Base-by-base conservation (phyloP, 2,329 filamentous ascomycete genomes). In the Colletotrichum nymphaeae region DNA sequence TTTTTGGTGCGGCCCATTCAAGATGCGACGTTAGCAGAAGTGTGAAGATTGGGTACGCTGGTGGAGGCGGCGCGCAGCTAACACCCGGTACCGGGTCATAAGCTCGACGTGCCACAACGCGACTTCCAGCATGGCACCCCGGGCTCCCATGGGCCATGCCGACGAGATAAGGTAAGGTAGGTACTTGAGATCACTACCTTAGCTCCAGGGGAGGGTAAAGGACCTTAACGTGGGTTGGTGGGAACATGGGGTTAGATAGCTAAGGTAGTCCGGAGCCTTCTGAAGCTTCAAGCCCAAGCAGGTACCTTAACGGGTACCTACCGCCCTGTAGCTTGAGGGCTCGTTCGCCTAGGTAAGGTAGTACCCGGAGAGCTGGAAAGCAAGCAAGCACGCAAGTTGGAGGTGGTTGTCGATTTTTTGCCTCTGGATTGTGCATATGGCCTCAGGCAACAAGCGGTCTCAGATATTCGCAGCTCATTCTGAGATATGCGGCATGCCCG, bases 361-460 rank as follows among this genome's bases (percentile, higher is more conserved):
- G 35, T 6, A 42, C 35, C 35, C 35, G 16, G 16, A 16, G 42
- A 16, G 19, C 16, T 46, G 42, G 42, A 11, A 49, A 49, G 19
- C 19, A 49, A 49, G 42, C 42, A 49, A 26, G 26, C 26, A 26
- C 42, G 42, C 42, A 49, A 49, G 42, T 19, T 49, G 7, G 16
- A 49, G 19, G 42, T 49, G 19, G n/a, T 49, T 49, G 19, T 49
- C 42, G 19, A 49, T 19, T 16, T 53, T 53, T 53, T 32, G 37
- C 24, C 53, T 60, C 56, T 42, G 42, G 55, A 22, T 24, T 24
- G 14, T 12, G 53, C 5, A 11, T 32, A 3, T 32, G 63, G 73
- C 74, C 74, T 76, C 69, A 76, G 74, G 74, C 74, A 62, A 24
- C 22, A 7, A 2, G 14, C 35, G 66, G 73, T 58, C 74, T 67